These are phyloP conservation scores for Vanrija humicola DNA, from an alignment of 1,284 basidiomycete genomes.

Conservation along the genomic window DNA sequence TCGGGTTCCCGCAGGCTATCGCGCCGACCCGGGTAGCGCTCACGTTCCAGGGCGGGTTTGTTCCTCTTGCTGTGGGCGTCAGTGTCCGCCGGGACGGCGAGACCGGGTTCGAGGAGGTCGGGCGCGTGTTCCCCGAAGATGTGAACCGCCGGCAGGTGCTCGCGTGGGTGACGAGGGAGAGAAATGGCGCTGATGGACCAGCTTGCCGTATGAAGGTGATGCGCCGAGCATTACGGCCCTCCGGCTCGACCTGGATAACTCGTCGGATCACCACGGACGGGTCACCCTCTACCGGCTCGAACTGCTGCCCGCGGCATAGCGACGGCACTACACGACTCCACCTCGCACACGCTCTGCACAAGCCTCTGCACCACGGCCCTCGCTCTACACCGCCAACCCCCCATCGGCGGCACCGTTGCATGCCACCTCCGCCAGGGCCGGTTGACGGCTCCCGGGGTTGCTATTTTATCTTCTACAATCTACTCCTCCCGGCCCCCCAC, in stretches of 20 bases:
- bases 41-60: constrained; percentile 50
- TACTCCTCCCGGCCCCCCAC: background rate
- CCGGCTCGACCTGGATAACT: constrained; percentile 44
- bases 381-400: too few species aligned
- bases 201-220: background rate
- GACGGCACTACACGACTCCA: too few species aligned
- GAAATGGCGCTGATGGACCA: background rate
- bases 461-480: background rate
- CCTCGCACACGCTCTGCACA: too few species aligned
- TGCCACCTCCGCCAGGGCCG: constrained; percentile 9
- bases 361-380: too few species aligned
- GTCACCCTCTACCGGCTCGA: constrained; percentile 48
- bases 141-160: constrained; percentile 44
- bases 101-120: constrained; percentile 30
- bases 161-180: constrained; percentile 26
- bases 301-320: constrained; percentile 9
- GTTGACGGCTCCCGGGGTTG: constrained; percentile 11
- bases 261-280: constrained; percentile 46
- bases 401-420: constrained; percentile 6
- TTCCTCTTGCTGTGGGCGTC: constrained; percentile 30
- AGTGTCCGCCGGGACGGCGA: constrained; percentile 23
- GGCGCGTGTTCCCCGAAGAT: constrained; percentile 46
- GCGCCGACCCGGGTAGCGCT: constrained; percentile 36
- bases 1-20: constrained; percentile 36
- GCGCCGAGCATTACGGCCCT: background rate